Conservation (phyloP, 768 basidiomycete species). For the Fomitopsis serialis region DNA sequence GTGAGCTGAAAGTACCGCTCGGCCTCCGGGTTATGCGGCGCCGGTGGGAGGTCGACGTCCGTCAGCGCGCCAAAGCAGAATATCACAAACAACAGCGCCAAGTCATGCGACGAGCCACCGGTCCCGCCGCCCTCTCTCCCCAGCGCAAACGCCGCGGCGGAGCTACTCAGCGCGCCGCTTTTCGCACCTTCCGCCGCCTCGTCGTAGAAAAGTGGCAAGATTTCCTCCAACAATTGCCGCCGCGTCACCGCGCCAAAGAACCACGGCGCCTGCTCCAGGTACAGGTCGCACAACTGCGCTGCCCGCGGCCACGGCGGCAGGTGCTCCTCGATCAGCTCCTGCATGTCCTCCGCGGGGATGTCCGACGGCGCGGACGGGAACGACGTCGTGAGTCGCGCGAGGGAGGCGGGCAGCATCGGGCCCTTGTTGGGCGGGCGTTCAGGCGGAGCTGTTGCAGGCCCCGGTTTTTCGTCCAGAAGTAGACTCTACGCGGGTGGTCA, state of each 20-base stretch:
- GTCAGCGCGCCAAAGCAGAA: conserved; percentile 28
- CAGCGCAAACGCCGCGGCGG: conserved; percentile 26
- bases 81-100: conserved; percentile 28
- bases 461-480: conserved; percentile 12
- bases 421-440: not conserved
- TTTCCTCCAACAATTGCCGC: conserved; percentile 60
- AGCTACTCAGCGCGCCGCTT: conserved; percentile 39
- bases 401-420: conserved; percentile 7
- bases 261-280: conserved; percentile 77
- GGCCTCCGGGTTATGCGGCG: conserved; percentile 37
- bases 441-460: conserved; percentile 1
- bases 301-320: conserved; percentile 60
- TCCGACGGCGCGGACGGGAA: conserved; percentile 47
- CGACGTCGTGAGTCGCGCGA: conserved; percentile 24
- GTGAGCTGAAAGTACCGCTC: conserved; percentile 47
- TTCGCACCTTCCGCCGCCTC: conserved; percentile 45
- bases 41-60: conserved; percentile 26
- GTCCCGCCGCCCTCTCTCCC: too few relatives aligned
- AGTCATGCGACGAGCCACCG: conserved; percentile 31
- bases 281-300: conserved; percentile 54
- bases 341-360: conserved; percentile 33
- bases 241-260: conserved; percentile 69
- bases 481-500: not conserved
- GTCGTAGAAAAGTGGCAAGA: conserved; percentile 58
- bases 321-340: conserved; percentile 40